Conservation (phyloP, 768 basidiomycete genomes). For the Rhizopogon vinicolor region DNA sequence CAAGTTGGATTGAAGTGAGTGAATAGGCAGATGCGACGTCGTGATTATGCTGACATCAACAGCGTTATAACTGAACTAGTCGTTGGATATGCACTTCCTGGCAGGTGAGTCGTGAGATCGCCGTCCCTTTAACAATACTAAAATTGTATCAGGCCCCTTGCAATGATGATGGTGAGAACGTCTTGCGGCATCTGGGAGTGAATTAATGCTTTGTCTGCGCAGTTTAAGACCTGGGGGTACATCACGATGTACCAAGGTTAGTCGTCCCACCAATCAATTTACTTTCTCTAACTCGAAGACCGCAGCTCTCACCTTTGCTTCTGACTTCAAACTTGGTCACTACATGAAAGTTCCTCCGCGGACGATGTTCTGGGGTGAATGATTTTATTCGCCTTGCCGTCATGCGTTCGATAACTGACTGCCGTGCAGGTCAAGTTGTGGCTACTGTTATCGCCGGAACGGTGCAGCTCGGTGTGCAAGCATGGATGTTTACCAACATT, state of each 20-base stretch:
- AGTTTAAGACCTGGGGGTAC: constrained; percentile 68
- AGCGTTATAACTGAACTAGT: constrained; percentile 69
- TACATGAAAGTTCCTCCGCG: constrained; percentile 29
- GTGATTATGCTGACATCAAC: not conserved
- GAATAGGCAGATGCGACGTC: not conserved
- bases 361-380: constrained; percentile 21
- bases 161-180: constrained; percentile 59
- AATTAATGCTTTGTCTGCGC: constrained; percentile 12
- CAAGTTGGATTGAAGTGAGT: constrained; percentile 51
- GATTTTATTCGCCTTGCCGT: not conserved
- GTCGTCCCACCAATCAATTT: constrained; percentile 19
- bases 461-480: constrained; percentile 39
- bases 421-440: constrained; percentile 30
- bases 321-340: constrained; percentile 28
- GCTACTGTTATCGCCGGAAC: constrained; percentile 36
- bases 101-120: constrained; percentile 22
- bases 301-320: constrained; percentile 28
- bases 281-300: constrained; percentile 53
- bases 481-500: constrained; percentile 43
- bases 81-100: constrained; percentile 51
- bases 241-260: constrained; percentile 58
- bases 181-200: not conserved
- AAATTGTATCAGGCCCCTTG: constrained; percentile 41
- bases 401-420: not conserved
- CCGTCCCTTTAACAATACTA: not conserved